phyloP scores from a whole-genome alignment of 129 eudicot species.

The Helianthus annuus region DNA sequence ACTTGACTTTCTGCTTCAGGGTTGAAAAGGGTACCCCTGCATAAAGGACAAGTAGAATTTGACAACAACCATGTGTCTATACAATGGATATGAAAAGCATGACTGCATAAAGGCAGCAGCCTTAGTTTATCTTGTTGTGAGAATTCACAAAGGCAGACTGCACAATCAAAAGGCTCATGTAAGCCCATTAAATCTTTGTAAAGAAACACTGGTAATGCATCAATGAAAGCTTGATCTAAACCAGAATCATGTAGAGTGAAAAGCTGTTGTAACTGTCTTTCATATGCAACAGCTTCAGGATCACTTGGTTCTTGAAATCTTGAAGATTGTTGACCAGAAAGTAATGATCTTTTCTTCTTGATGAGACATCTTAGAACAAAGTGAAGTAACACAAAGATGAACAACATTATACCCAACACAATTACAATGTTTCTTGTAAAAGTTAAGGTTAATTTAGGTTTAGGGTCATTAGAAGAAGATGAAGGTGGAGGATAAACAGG shows the following conservation, averaged over 20 bases:
- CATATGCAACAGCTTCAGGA: constrained; percentile 35
- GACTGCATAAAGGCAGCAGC: constrained; percentile 84
- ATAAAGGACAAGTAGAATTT: constrained; percentile 90
- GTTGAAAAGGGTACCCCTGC: constrained; percentile 74
- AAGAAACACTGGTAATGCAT: constrained; percentile 80
- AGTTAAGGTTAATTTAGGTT: constrained; percentile 50
- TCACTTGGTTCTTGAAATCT: constrained; percentile 55
- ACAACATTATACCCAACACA: constrained; percentile 52
- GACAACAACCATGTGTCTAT: constrained; percentile 94
- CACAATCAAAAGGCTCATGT: constrained; percentile 97
- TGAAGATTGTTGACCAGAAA: constrained; percentile 40
- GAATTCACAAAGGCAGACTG: constrained; percentile 91
- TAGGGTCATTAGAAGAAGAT: constrained; percentile 28
- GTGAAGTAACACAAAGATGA: constrained; percentile 66
- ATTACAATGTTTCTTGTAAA: constrained; percentile 50
- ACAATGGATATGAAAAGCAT: constrained; percentile 94
- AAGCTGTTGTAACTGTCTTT: constrained; percentile 82
- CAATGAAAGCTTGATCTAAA: constrained; percentile 77
- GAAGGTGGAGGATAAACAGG: constrained; percentile 39
- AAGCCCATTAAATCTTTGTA: constrained; percentile 77
- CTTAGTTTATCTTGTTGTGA: constrained; percentile 68
- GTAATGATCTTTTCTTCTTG: constrained; percentile 48
- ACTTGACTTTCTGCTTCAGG: constrained; percentile 68
- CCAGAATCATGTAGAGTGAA: constrained; percentile 89
- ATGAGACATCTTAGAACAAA: constrained; percentile 53